These are phyloP conservation scores for Lindgomyces ingoldianus DNA, from an alignment of 495 filamentous ascomycete species.

Conservation along the genomic window DNA sequence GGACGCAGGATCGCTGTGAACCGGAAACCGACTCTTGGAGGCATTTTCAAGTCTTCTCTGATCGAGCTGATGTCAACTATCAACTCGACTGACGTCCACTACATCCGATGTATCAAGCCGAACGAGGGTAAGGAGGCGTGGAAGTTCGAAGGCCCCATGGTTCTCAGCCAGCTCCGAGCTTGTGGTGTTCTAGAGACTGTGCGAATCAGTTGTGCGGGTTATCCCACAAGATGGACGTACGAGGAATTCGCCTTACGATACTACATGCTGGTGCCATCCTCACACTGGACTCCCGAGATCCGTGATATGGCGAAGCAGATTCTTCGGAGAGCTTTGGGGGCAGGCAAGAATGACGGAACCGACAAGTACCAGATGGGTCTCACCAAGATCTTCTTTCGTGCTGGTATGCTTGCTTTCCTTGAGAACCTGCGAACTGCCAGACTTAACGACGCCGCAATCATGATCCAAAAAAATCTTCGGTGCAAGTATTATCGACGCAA, in stretches of 20 bases:
- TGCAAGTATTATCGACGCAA: slow-evolving; percentile 93
- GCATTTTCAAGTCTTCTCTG: slow-evolving; percentile 97
- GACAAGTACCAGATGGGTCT: slow-evolving; percentile 96
- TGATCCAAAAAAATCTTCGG: slow-evolving; percentile 98
- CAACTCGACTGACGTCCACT: slow-evolving; percentile 96
- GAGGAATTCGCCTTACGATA: slow-evolving; percentile 98
- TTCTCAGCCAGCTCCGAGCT: slow-evolving; percentile 92
- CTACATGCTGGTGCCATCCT: slow-evolving; percentile 95
- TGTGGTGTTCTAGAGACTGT: slow-evolving; percentile 99
- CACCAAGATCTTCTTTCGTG: slow-evolving; percentile 98
- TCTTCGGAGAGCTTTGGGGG: slow-evolving; percentile 82
- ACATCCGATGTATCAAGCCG: slow-evolving; percentile 99
- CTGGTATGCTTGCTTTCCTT: slow-evolving; percentile 96
- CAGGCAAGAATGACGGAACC: slow-evolving; percentile 70
- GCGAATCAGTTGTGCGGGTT: slow-evolving; percentile 95
- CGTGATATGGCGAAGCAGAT: slow-evolving; percentile 91
- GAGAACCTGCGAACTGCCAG: slow-evolving; percentile 89
- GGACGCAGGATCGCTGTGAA: slow-evolving; percentile 87
- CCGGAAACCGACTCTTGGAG: slow-evolving; percentile 94
- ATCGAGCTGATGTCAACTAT: slow-evolving; percentile 99
- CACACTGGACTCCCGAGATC: slow-evolving; percentile 90
- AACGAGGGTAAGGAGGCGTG: slow-evolving; percentile 96
- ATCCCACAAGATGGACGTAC: slow-evolving; percentile 98
- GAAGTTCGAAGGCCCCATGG: slow-evolving; percentile 99
- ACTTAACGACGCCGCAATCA: slow-evolving; percentile 90